Percentiles rank a stretch among this genome's conserved stretches.
Evolutionary conservation across 2,329 filamentous ascomycete species (phyloP).

Genomic region (Neonectria ditissima): DNA sequence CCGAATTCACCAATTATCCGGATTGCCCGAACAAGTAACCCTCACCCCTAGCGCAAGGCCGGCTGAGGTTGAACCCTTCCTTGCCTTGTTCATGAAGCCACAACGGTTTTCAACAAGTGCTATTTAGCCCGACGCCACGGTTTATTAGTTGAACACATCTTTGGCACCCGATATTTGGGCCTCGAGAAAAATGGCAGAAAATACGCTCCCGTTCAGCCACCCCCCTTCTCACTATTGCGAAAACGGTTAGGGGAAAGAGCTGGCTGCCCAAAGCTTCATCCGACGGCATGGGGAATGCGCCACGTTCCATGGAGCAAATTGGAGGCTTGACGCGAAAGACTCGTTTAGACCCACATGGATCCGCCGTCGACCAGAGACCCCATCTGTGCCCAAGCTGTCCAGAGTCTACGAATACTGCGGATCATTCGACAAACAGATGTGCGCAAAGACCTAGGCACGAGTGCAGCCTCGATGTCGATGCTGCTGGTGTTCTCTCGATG

Average conservation of each 20-base stretch:
- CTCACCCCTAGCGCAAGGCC: slow-evolving; percentile 26
- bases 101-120: slow-evolving; percentile 31
- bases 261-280: slow-evolving; percentile 3
- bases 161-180: slow-evolving; percentile 11
- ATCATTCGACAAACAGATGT: slow-evolving; percentile 30
- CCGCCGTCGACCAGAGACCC: slow-evolving; percentile 14
- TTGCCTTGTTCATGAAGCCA: slow-evolving; percentile 32
- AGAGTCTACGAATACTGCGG: slow-evolving; percentile 23
- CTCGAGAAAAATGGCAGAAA: slow-evolving; percentile 3
- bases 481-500: not conserved
- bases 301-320: slow-evolving; percentile 22
- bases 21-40: slow-evolving; percentile 43
- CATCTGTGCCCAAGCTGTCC: slow-evolving; percentile 12
- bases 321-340: slow-evolving; percentile 9
- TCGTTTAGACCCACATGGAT: slow-evolving; percentile 13
- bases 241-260: not conserved
- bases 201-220: slow-evolving; percentile 2
- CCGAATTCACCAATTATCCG: slow-evolving; percentile 27
- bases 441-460: slow-evolving; percentile 18
- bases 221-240: not conserved
- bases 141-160: slow-evolving; percentile 6
- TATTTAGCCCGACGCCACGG: slow-evolving; percentile 18
- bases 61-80: slow-evolving; percentile 30
- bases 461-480: slow-evolving; percentile 13
- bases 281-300: slow-evolving; percentile 13